Evolutionary conservation across 495 filamentous ascomycete genomes (phyloP).

Genomic region (Hapsidospora chrysogenum): DNA sequence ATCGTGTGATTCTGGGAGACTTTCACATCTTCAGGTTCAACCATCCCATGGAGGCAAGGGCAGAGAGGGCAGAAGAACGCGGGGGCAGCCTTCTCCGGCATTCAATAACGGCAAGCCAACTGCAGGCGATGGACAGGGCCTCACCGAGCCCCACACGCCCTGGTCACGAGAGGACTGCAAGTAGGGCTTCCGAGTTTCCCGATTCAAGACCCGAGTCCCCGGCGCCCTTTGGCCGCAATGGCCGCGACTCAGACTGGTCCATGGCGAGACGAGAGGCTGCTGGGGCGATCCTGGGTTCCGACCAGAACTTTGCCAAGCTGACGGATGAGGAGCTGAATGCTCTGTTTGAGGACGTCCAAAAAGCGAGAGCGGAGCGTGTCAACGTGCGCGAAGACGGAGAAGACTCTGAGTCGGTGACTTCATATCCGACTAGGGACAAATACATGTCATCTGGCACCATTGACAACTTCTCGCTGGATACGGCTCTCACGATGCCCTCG

Average conservation of each 20-base stretch:
- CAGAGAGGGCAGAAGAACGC: slow-evolving; percentile 61
- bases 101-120: slow-evolving; percentile 66
- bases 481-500: slow-evolving; percentile 80
- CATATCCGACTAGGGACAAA: slow-evolving; percentile 81
- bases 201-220: slow-evolving; percentile 68
- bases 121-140: slow-evolving; percentile 30
- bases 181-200: slow-evolving; percentile 50
- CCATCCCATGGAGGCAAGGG: slow-evolving; percentile 86
- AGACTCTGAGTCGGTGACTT: slow-evolving; percentile 76
- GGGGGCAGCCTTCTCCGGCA: slow-evolving; percentile 60
- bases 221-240: slow-evolving; percentile 43
- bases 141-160: slow-evolving; percentile 43
- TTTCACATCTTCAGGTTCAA: slow-evolving; percentile 99
- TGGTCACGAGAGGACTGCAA: slow-evolving; percentile 61
- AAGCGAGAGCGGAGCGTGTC: slow-evolving; percentile 66
- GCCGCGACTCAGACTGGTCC: slow-evolving; percentile 88
- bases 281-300: slow-evolving; percentile 72
- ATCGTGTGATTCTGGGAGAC: slow-evolving; percentile 88
- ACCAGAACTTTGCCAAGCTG: slow-evolving; percentile 75
- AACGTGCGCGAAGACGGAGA: slow-evolving; percentile 63
- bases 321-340: slow-evolving; percentile 89
- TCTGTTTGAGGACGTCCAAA: slow-evolving; percentile 90
- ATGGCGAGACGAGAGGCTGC: slow-evolving; percentile 88
- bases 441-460: slow-evolving; percentile 91
- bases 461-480: slow-evolving; percentile 94